Base-by-base conservation (phyloP, 164 flowering plant species). In the Euptelea pleiosperma region DNA sequence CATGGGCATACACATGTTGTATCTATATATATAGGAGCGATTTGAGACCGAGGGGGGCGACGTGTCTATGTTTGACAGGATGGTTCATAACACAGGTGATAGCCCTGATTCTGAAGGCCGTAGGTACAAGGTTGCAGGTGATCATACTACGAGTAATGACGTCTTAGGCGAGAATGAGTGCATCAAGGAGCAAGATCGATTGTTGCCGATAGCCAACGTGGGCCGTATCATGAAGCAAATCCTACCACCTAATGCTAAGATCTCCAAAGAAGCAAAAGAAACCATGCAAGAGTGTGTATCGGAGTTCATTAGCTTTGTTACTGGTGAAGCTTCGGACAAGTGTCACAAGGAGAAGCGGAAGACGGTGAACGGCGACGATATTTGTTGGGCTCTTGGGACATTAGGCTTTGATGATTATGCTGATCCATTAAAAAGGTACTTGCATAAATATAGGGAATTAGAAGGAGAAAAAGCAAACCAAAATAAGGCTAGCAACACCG, bases 241-340 rank as follows among this genome's bases (percentile, higher is more conserved):
- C 52, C 68, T 86, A 8, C 93, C 93, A 5, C 74, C 79, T 1
- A 80, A 81, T 55, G 89, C 87, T 0, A 86, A 86, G 66, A 77
- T 86, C 76, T 84, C 93, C 11, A 86, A 86, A 60, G 93, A 86
- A 65, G 93, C 82, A 3, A 86, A 86, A 57, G 89, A 86, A 66
- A 86, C 87, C 58, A 82, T 84, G 89, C 89, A 86, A 50, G 93
- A 86, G 51, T 86, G 93, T 64, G 93, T 75, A 1, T 79, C 93
- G 0, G 93, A 86, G 81, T 86, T 86, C 74, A 82, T 86, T 15
- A 82, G 87, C 70, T 86, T 86, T 62, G 93, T 84, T 6, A 86
- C 93, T 0, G 83, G 87, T n/a, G 93, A 86, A 55, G 93, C 89
- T 8, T 84, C 93, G 0, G 93, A 82, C 34, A 79, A 72, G 75